These are phyloP conservation scores for Passalora sequoiae DNA, from an alignment of 2,329 filamentous ascomycete genomes.

Conservation along the genomic window DNA sequence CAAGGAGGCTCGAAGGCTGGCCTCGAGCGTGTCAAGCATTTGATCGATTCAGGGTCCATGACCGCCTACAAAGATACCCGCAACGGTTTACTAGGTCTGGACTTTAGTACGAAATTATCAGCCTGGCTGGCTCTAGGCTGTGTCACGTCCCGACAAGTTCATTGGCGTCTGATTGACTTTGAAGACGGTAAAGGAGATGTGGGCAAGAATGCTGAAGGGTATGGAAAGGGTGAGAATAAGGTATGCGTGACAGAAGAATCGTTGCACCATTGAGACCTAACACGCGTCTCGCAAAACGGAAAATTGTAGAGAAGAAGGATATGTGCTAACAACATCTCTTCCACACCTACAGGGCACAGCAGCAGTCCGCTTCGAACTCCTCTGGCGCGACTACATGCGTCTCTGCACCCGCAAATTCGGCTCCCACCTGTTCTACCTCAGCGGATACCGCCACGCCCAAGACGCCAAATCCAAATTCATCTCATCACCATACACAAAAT, in stretches of 20 bases:
- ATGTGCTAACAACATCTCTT: too few relatives aligned
- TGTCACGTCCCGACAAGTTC: conserved; percentile 67
- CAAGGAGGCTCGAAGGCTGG: conserved; percentile 61
- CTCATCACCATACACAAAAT: conserved; percentile 29
- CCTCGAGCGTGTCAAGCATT: conserved; percentile 53
- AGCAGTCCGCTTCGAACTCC: conserved; percentile 64
- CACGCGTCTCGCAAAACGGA: too few relatives aligned
- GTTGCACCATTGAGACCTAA: too few relatives aligned
- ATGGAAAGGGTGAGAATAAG: conserved; percentile 64
- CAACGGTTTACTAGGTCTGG: conserved; percentile 64
- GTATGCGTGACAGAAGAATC: too few relatives aligned
- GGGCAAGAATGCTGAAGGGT: conserved; percentile 49
- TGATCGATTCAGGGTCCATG: conserved; percentile 58
- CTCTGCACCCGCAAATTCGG: conserved; percentile 68
- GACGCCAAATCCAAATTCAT: conserved; percentile 33
- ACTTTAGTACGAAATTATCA: conserved; percentile 72
- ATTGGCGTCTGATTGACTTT: conserved; percentile 61
- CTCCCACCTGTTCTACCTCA: conserved; percentile 56
- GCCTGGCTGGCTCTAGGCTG: conserved; percentile 68
- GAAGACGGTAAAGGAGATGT: conserved; percentile 55
- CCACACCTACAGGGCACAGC: conserved; percentile 54
- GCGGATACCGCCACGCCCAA: conserved; percentile 55
- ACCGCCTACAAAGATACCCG: conserved; percentile 63
- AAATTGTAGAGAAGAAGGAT: too few relatives aligned
- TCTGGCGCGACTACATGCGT: conserved; percentile 79